phyloP scores from a whole-genome alignment of 176 grass and related monocot species.

The sorghum (Sorghum bicolor) region Sorghum_bicolor_NCBIv3 NC_012878.2:54921501-54922000 shows the following conservation, averaged over 20 bases:
- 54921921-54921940: background rate
- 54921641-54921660: background rate
- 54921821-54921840: slow-evolving; percentile 46
- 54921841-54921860: background rate
- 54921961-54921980: background rate
- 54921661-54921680: background rate
- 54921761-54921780: slow-evolving; percentile 86
- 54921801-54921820: slow-evolving; percentile 62
- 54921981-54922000: background rate
- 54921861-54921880: too few relatives aligned
- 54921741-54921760: slow-evolving; percentile 50
- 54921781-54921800: slow-evolving; percentile 62
- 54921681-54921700: background rate
- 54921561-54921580: background rate
- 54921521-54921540: background rate
- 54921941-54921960: slow-evolving; percentile 1
- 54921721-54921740: slow-evolving; percentile 63
- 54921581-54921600: background rate
- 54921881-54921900: too few relatives aligned
- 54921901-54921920: too few relatives aligned
- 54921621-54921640: background rate
- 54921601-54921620: background rate
- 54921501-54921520: background rate
- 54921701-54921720: background rate
- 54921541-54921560: background rate